Base-by-base conservation (phyloP, 352 stramenopile species). In the Phytophthora idaei region DNA sequence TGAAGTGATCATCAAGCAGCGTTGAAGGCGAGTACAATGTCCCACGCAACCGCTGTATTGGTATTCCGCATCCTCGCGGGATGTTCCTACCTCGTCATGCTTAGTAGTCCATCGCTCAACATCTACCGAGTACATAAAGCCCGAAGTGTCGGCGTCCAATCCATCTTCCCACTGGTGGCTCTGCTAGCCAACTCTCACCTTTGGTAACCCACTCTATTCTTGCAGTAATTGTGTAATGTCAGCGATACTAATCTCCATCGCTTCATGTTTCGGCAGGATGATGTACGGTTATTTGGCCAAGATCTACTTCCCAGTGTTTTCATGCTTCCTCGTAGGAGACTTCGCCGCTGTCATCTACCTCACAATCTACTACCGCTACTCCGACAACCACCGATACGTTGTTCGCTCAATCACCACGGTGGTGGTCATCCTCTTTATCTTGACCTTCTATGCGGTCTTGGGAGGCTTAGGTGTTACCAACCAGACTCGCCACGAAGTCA, bases 221-320 rank as follows among this genome's bases (percentile, higher is more conserved):
- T 46, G 9, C 10, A 17, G 3, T 44, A n/a, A 6, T 50, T 61
- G n/a, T 31, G 5, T 6, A 9, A 34, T 28, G 28, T 28, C n/a
- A 37, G 1, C 3, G 5, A 9, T 29, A 11, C 32, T 57, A 57
- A 12, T 3, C 32, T 34, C 4, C 5, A 31, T 15, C 7, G 21
- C 21, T 21, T 21, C 21, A 4, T 17, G 10, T 37, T 29, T 42
- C 37, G 51, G 17, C 48, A 77, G 68, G 71, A 80, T 81, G 71
- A 67, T 84, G 36, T 81, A 84, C 37, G 70, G 73, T 11, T 75
- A 67, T 28, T 31, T 84, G 6, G 68, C 60, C 1, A 62, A 74
- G 14, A 75, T 80, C 49, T 68, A 79, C 49, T 80, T 80, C 29
- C 76, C 73, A 15, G 45, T 81, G 2, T 73, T 81, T 42, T 69